Conservation (phyloP, 768 basidiomycete species). For the Suillus subluteus region DNA sequence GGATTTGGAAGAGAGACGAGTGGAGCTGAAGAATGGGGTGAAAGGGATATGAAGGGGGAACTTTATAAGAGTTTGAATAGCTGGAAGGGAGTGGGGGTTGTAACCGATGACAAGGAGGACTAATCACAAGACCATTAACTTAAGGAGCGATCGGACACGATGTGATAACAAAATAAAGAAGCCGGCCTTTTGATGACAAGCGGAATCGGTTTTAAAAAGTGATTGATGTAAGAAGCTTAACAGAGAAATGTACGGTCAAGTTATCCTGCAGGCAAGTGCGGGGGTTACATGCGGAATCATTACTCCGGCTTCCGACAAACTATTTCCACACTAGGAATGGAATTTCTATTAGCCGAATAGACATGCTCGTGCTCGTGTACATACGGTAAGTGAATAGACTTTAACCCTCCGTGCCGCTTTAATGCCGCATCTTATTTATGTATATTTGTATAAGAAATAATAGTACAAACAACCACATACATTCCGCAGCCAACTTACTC, state of each 20-base stretch:
- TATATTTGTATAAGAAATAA: constrained; percentile 22
- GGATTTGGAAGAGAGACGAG: constrained; percentile 8
- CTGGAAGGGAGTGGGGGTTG: constrained; percentile 12
- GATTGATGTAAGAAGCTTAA: too few relatives aligned
- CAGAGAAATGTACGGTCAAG: too few relatives aligned
- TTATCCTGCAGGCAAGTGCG: constrained; percentile 6
- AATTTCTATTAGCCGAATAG: neutral
- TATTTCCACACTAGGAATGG: neutral
- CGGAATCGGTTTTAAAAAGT: constrained; percentile 6
- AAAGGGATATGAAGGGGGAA: constrained; percentile 9
- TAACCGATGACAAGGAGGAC: constrained; percentile 19
- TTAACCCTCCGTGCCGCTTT: neutral
- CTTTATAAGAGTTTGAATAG: constrained; percentile 35
- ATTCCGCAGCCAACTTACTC: constrained; percentile 22
- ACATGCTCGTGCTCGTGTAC: too few relatives aligned
- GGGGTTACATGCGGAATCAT: constrained; percentile 6
- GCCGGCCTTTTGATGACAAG: constrained; percentile 11
- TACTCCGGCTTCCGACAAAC: neutral
- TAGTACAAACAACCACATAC: constrained; percentile 26
- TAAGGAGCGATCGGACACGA: constrained; percentile 34
- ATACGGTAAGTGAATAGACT: neutral
- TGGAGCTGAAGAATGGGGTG: constrained; percentile 16
- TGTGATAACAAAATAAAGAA: constrained; percentile 28
- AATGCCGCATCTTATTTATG: constrained; percentile 19
- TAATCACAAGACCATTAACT: constrained; percentile 33